phyloP scores from a whole-genome alignment of 371 early-diverging fungal species.

The Entomophthora muscae region DNA sequence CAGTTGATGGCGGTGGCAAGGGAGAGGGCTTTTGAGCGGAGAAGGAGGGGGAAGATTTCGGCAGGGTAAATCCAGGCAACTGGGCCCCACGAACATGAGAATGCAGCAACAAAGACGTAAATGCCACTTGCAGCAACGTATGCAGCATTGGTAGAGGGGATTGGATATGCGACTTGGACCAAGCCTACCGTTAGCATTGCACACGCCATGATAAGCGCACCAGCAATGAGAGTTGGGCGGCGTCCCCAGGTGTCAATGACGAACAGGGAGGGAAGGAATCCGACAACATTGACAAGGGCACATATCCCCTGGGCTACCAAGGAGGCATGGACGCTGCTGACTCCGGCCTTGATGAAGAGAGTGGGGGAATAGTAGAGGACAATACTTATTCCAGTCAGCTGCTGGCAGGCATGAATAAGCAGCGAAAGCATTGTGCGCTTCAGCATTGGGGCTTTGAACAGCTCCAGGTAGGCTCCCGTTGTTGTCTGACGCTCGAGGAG shows the following conservation, averaged over 20 bases:
- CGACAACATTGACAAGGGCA: constrained; percentile 45
- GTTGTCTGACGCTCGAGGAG: constrained; percentile 45
- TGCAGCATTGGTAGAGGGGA: constrained; percentile 20
- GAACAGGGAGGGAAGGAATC: constrained; percentile 52
- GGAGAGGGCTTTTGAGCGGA: constrained; percentile 67
- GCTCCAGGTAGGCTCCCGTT: constrained; percentile 45
- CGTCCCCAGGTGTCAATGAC: constrained; percentile 56
- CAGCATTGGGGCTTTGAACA: constrained; percentile 28
- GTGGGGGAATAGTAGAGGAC: constrained; percentile 52
- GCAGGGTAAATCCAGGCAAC: constrained; percentile 82
- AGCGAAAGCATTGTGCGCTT: constrained; percentile 41
- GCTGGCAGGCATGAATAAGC: constrained; percentile 50
- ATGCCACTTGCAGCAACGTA: constrained; percentile 41
- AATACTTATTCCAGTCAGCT: constrained; percentile 53
- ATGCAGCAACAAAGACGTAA: constrained; percentile 49
- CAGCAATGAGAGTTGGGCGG: constrained; percentile 30
- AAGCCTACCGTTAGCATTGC: constrained; percentile 24
- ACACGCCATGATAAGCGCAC: constrained; percentile 29
- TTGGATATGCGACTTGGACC: not conserved
- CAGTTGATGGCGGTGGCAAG: constrained; percentile 81
- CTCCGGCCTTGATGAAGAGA: constrained; percentile 43
- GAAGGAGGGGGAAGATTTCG: constrained; percentile 34
- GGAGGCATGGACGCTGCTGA: constrained; percentile 24
- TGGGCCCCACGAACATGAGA: constrained; percentile 82
- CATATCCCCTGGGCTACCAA: constrained; percentile 49